Evolutionary conservation across 2,329 filamentous ascomycete genomes (phyloP).

Genomic region (Thermothelomyces thermophilus): DNA sequence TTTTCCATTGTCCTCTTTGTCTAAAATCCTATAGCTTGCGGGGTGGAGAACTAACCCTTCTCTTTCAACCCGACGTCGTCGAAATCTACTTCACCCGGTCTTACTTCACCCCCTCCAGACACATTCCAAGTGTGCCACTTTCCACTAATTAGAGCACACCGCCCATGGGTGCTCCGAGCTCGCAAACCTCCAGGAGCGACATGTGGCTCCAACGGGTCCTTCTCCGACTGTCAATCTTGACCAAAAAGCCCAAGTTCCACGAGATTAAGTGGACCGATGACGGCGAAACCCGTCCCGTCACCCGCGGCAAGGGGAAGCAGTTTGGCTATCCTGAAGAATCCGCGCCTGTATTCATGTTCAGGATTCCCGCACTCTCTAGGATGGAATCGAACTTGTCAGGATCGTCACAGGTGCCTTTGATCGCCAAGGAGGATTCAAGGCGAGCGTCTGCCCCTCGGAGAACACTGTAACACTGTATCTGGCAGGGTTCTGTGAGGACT

Average conservation of each 20-base stretch:
- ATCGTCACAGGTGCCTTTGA: conserved; percentile 4
- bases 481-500: not conserved
- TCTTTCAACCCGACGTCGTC: no score
- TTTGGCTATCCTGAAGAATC: not conserved
- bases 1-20: no score
- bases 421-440: not conserved
- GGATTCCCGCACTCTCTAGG: not conserved
- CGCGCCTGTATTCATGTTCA: not conserved
- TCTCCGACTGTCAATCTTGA: not conserved
- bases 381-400: conserved; percentile 5
- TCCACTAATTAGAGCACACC: no score
- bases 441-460: not conserved
- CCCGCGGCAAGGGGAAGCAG: conserved; percentile 15
- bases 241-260: not conserved
- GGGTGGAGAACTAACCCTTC: no score
- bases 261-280: conserved; percentile 7
- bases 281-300: conserved; percentile 5
- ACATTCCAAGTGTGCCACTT: no score
- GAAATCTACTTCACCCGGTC: no score
- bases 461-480: not conserved
- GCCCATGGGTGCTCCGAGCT: no score
- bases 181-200: not conserved
- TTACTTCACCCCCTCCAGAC: no score
- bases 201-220: conserved; percentile 8
- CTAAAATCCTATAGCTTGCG: no score